Conservation (phyloP, 257 asterid genomes). For the Mitragyna speciosa region DNA sequence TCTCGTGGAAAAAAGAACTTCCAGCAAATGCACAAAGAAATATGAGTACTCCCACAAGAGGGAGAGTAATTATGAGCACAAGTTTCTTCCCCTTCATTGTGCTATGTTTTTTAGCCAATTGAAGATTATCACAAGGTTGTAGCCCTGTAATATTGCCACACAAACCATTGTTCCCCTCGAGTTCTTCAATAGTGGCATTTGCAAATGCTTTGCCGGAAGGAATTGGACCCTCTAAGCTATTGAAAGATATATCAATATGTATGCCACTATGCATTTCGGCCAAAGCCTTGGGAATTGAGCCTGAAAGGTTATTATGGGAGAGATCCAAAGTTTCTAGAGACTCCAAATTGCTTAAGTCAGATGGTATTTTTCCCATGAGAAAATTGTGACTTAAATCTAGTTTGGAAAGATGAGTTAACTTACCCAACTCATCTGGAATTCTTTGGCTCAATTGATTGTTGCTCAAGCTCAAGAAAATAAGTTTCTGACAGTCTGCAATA, state of each 20-base stretch:
- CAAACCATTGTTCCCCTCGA: slow-evolving; percentile 32
- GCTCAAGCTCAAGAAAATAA: slow-evolving; percentile 30
- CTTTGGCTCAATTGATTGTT: slow-evolving; percentile 20
- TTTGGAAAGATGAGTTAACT: slow-evolving; percentile 13
- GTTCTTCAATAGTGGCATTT: slow-evolving; percentile 19
- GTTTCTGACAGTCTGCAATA: slow-evolving; percentile 23
- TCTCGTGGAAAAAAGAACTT: background rate
- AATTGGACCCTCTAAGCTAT: slow-evolving; percentile 41
- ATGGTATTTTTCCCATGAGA: slow-evolving; percentile 35
- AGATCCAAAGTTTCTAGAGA: slow-evolving; percentile 29
- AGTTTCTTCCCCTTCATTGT: background rate
- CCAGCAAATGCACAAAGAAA: slow-evolving; percentile 14
- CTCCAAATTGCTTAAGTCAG: background rate
- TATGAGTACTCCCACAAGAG: slow-evolving; percentile 12
- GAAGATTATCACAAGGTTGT: slow-evolving; percentile 28
- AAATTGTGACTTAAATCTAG: slow-evolving; percentile 39
- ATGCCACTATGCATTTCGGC: slow-evolving; percentile 15
- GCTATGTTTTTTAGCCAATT: background rate
- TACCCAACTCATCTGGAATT: slow-evolving; percentile 35
- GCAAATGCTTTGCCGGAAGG: slow-evolving; percentile 33
- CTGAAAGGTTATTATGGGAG: slow-evolving; percentile 42
- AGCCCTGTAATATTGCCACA: slow-evolving; percentile 36
- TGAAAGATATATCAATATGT: slow-evolving; percentile 33
- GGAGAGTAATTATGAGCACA: slow-evolving; percentile 13
- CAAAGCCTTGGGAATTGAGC: slow-evolving; percentile 30